A percentile compares a stretch with the other conserved stretches of the same genome.
These are phyloP conservation scores for Centrapalus pauciflorus DNA, from an alignment of 129 eudicot genomes.

Conservation along the genomic window DNA sequence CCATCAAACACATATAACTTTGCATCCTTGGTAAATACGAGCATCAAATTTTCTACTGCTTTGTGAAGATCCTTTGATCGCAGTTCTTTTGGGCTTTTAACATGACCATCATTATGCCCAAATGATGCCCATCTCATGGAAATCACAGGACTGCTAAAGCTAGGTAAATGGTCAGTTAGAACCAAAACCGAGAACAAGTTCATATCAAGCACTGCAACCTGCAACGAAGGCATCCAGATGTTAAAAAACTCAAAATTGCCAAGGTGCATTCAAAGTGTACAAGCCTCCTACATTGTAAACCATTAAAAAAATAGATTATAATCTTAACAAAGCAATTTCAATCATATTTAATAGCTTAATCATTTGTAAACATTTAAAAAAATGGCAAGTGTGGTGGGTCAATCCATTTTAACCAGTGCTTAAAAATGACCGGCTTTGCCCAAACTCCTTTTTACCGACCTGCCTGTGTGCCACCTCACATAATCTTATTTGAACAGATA, in stretches of 20 bases:
- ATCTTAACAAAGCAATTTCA: too few species aligned
- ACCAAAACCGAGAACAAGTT: slow-evolving; percentile 46
- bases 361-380: too few species aligned
- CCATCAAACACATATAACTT: slow-evolving; percentile 50
- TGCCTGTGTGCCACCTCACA: too few species aligned
- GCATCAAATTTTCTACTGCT: slow-evolving; percentile 30
- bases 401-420: too few species aligned
- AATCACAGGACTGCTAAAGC: slow-evolving; percentile 43
- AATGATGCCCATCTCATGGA: slow-evolving; percentile 40
- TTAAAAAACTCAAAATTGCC: too few species aligned
- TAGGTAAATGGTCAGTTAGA: slow-evolving; percentile 43
- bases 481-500: not conserved
- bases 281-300: too few species aligned
- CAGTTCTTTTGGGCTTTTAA: slow-evolving; percentile 36
- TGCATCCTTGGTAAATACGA: slow-evolving; percentile 59
- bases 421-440: too few species aligned
- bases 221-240: slow-evolving; percentile 32
- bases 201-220: slow-evolving; percentile 88
- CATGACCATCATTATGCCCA: slow-evolving; percentile 16
- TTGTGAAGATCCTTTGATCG: slow-evolving; percentile 34
- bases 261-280: too few species aligned
- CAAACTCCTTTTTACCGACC: too few species aligned
- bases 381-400: too few species aligned
- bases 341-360: too few species aligned
- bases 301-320: too few species aligned